Evolutionary conservation across 1,139 yeast genomes (phyloP).

Genomic region (Ashbya aceris): DNA sequence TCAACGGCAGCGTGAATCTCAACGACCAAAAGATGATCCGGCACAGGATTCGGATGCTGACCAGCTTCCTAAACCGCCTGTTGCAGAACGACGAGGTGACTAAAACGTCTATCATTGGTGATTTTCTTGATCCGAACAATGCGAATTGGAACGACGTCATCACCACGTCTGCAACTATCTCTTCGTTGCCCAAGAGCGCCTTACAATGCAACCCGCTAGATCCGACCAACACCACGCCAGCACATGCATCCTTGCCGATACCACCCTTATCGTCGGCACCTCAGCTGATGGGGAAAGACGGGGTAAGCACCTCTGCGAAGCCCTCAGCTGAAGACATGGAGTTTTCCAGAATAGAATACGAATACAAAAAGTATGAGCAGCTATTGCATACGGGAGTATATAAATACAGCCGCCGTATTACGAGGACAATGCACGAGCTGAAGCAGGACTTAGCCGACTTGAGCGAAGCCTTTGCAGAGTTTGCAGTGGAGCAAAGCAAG

Average conservation of each 20-base stretch:
- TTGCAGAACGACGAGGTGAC: constrained; percentile 29
- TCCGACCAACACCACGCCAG: constrained; percentile 43
- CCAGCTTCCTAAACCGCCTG: constrained; percentile 25
- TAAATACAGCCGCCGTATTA: constrained; percentile 54
- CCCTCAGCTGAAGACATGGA: constrained; percentile 33
- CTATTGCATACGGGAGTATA: constrained; percentile 51
- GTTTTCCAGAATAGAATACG: constrained; percentile 27
- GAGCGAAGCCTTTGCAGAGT: constrained; percentile 34
- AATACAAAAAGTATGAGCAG: constrained; percentile 48
- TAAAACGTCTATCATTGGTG: constrained; percentile 54
- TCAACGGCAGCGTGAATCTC: constrained; percentile 24
- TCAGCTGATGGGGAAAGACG: constrained; percentile 19
- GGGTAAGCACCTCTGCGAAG: constrained; percentile 13
- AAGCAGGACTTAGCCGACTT: constrained; percentile 35
- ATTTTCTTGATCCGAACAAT: constrained; percentile 73
- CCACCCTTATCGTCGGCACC: constrained; percentile 41
- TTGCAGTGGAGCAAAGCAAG: constrained; percentile 56
- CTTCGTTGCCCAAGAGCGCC: constrained; percentile 42
- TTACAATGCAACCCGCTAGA: constrained; percentile 45
- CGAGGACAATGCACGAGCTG: constrained; percentile 54
- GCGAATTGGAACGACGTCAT: constrained; percentile 57
- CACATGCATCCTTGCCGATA: constrained; percentile 56
- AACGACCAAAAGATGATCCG: constrained; percentile 28
- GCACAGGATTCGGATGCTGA: constrained; percentile 28
- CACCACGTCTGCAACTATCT: constrained; percentile 47